These are phyloP conservation scores for Neonectria faginata DNA, from an alignment of 2,329 filamentous ascomycete genomes.

Conservation along the genomic window DNA sequence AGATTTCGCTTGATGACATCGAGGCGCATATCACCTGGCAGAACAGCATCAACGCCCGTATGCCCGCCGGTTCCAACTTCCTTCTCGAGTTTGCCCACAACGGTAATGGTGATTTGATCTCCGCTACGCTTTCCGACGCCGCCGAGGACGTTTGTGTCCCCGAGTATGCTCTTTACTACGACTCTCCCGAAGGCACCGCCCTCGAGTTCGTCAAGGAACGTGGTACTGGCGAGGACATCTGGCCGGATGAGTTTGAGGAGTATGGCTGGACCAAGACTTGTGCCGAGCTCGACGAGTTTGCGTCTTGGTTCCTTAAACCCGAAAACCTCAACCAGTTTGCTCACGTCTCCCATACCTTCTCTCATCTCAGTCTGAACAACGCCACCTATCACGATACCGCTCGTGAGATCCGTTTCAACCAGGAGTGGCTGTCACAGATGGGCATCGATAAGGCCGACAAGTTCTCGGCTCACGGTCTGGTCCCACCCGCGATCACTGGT, in stretches of 20 bases:
- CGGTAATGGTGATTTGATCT: slow-evolving; percentile 35
- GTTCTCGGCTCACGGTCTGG: slow-evolving; percentile 30
- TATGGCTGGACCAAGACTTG: slow-evolving; percentile 29
- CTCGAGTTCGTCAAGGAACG: slow-evolving; percentile 31
- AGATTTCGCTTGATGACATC: slow-evolving; percentile 30
- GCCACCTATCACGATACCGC: slow-evolving; percentile 33
- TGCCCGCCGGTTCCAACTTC: slow-evolving; percentile 31
- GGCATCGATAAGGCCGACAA: slow-evolving; percentile 28
- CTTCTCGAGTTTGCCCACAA: slow-evolving; percentile 35
- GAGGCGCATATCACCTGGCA: slow-evolving; percentile 34
- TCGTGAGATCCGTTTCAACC: slow-evolving; percentile 35
- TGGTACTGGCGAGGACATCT: slow-evolving; percentile 26
- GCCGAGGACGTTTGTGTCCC: slow-evolving; percentile 6
- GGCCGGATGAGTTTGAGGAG: slow-evolving; percentile 23
- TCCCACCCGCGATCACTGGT: slow-evolving; percentile 35
- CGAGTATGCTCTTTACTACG: slow-evolving; percentile 24
- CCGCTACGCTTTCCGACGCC: slow-evolving; percentile 2
- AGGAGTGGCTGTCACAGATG: slow-evolving; percentile 32
- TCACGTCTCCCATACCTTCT: slow-evolving; percentile 34
- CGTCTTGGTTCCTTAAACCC: slow-evolving; percentile 30
- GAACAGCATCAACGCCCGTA: slow-evolving; percentile 28
- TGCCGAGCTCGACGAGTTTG: slow-evolving; percentile 31
- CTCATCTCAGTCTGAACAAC: slow-evolving; percentile 34
- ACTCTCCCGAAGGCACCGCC: slow-evolving; percentile 19
- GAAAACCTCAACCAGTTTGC: slow-evolving; percentile 34